Evolutionary conservation across 1,139 yeast species (phyloP).

Genomic region (Lodderomyces orthopsilosis): DNA sequence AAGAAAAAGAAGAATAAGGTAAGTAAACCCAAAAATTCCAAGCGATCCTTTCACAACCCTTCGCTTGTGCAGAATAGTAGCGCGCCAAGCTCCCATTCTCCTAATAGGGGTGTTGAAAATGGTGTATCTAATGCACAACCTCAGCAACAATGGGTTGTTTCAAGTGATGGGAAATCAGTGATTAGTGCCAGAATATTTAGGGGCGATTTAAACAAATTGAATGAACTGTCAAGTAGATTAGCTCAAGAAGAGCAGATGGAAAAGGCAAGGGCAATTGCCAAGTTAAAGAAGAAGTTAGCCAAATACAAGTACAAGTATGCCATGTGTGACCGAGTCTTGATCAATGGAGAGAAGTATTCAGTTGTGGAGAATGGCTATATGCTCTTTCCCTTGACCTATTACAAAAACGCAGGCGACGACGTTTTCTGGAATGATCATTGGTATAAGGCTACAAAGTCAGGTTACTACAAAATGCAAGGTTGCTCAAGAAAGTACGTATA

Average conservation of each 20-base stretch:
- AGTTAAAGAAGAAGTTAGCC: slow-evolving; percentile 16
- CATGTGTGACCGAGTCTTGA: slow-evolving; percentile 35
- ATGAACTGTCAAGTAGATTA: background rate
- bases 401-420: slow-evolving; percentile 14
- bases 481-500: background rate
- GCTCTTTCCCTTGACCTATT: slow-evolving; percentile 23
- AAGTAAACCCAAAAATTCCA: background rate
- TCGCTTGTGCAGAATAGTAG: background rate
- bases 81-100: background rate
- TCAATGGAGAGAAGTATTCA: slow-evolving; percentile 34
- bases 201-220: background rate
- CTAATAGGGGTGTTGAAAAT: background rate
- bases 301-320: slow-evolving; percentile 28
- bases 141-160: background rate
- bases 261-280: background rate
- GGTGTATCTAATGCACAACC: background rate
- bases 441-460: slow-evolving; percentile 27
- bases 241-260: background rate
- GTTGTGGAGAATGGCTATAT: slow-evolving; percentile 32
- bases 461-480: slow-evolving; percentile 21
- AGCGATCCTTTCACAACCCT: background rate
- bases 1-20: background rate
- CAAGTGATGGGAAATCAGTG: background rate
- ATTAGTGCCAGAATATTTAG: background rate
- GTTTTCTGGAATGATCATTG: slow-evolving; percentile 30